These are phyloP conservation scores for Senna siamea DNA, from an alignment of 306 rosid species.

Conservation along the genomic window DNA sequence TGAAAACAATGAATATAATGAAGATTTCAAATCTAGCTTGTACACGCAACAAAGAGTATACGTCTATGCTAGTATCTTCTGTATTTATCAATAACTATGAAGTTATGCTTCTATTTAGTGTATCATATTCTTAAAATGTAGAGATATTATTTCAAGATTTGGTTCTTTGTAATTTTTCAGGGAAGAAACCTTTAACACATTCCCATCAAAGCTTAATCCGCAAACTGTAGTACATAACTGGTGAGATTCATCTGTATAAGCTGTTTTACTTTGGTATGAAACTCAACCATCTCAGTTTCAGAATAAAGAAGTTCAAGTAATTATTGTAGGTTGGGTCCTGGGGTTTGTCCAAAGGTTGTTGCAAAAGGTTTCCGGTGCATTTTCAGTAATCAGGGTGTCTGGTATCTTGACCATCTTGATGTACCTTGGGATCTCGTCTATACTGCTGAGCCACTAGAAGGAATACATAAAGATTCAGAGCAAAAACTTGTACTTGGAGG, in stretches of 20 bases:
- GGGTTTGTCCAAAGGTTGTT: conserved; percentile 88
- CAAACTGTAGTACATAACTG: conserved; percentile 91
- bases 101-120: conserved; percentile 23
- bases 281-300: conserved; percentile 30
- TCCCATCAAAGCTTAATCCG: conserved; percentile 76
- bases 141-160: conserved; percentile 28
- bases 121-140: conserved; percentile 19
- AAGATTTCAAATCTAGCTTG: conserved; percentile 30
- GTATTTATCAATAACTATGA: not conserved
- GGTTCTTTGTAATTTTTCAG: conserved; percentile 51
- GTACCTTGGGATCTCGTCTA: conserved; percentile 83
- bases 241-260: conserved; percentile 48
- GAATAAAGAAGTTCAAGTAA: conserved; percentile 15
- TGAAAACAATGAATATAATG: conserved; percentile 9
- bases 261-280: conserved; percentile 27
- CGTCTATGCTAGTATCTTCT: not conserved
- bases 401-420: conserved; percentile 97
- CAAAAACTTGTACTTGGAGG: conserved; percentile 91
- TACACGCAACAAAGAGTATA: conserved; percentile 15
- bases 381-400: conserved; percentile 92
- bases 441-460: conserved; percentile 83
- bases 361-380: conserved; percentile 91
- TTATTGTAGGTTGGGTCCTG: conserved; percentile 72
- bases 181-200: conserved; percentile 94
- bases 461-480: conserved; percentile 56